Evolutionary conservation across 352 stramenopile species (phyloP).

Genomic region (Lagenidium giganteum): DNA sequence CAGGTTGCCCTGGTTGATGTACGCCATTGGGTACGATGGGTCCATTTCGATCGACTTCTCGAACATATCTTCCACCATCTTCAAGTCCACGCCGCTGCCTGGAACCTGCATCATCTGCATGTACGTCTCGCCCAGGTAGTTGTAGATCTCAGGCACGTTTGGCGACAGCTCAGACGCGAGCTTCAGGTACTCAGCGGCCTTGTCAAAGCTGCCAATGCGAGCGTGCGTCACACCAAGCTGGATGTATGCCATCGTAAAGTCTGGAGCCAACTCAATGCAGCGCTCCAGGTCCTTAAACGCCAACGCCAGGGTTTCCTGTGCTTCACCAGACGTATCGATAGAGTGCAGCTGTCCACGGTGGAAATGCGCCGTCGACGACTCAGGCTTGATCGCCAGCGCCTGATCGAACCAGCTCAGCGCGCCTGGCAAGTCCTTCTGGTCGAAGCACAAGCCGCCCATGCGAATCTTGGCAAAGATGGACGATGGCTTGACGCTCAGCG

Average conservation of each 20-base stretch:
- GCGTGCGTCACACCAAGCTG: constrained; percentile 74
- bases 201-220: constrained; percentile 65
- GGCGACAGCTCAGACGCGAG: constrained; percentile 59
- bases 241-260: constrained; percentile 84
- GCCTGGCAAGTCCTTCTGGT: constrained; percentile 73
- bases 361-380: constrained; percentile 75
- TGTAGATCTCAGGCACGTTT: constrained; percentile 79
- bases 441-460: constrained; percentile 77
- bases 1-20: constrained; percentile 83
- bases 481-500: constrained; percentile 54
- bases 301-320: constrained; percentile 42
- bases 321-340: constrained; percentile 59
- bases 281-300: constrained; percentile 65
- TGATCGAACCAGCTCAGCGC: constrained; percentile 75
- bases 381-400: constrained; percentile 53
- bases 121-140: constrained; percentile 84
- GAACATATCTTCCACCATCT: constrained; percentile 70
- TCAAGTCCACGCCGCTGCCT: constrained; percentile 38
- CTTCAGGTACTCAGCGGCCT: constrained; percentile 62
- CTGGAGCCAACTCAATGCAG: constrained; percentile 58
- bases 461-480: constrained; percentile 80
- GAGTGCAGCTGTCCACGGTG: constrained; percentile 79
- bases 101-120: constrained; percentile 76
- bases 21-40: constrained; percentile 80
- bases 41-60: constrained; percentile 77